Percentiles rank a stretch among this genome's conserved stretches.
These are phyloP conservation scores for Neurospora sublineolata DNA, from an alignment of 495 filamentous ascomycete genomes.

Conservation along the genomic window DNA sequence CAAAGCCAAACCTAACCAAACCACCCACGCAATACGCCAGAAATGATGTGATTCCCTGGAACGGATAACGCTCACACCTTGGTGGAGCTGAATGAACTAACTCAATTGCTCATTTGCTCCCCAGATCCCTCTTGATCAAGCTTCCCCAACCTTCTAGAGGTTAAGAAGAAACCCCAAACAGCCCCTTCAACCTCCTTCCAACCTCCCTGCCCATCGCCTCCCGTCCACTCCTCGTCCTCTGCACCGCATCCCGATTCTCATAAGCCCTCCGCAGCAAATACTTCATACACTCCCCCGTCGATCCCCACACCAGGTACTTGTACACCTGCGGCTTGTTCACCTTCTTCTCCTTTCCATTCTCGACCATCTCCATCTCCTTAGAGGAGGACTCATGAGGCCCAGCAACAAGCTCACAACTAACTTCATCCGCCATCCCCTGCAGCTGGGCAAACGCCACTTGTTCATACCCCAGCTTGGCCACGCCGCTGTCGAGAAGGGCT, in stretches of 20 bases:
- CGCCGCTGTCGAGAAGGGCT: constrained; percentile 19
- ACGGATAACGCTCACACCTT: neutral
- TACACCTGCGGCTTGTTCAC: constrained; percentile 51
- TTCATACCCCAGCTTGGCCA: constrained; percentile 26
- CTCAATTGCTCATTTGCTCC: too few species aligned
- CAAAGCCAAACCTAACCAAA: neutral
- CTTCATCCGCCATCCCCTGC: constrained; percentile 94
- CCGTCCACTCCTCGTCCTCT: constrained; percentile 61
- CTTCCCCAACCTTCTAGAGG: neutral
- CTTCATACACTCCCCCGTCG: constrained; percentile 85
- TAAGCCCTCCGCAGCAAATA: constrained; percentile 76
- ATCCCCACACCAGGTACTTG: constrained; percentile 90
- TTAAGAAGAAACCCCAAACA: constrained; percentile 26
- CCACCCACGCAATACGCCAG: neutral
- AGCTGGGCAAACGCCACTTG: constrained; percentile 79
- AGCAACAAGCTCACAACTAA: constrained; percentile 68
- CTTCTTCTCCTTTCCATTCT: constrained; percentile 2
- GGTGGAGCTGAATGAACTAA: too few species aligned
- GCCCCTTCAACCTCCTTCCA: constrained; percentile 43
- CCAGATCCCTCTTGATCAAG: too few species aligned
- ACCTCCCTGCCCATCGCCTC: constrained; percentile 65
- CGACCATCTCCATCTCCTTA: neutral
- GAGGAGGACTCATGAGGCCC: constrained; percentile 24
- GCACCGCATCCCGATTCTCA: constrained; percentile 85
- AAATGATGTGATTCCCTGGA: neutral